Base-by-base conservation (phyloP, 768 basidiomycete genomes). In the Rhodotorula diobovata region DNA sequence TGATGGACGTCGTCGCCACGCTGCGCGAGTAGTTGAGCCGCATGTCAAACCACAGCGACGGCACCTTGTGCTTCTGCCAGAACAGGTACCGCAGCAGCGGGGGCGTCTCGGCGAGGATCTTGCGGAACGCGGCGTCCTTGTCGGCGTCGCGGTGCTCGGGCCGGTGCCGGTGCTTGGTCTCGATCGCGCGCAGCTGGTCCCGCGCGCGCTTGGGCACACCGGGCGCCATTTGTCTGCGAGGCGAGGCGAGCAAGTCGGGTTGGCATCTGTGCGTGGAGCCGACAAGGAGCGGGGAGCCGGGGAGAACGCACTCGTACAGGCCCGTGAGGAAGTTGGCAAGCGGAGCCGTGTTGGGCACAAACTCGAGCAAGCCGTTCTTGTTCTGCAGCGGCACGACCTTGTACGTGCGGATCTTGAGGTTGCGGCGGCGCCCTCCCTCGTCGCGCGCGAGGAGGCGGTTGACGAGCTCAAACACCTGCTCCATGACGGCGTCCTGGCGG, bases 401-500 rank as follows among this genome's bases (percentile, higher is more conserved):
- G 81, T 98, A 99, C 16, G 86, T 88, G 30, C 93, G 85, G 66
- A 96, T 87, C 53, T 83, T 82, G 34, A 99, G 83, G 51, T 86
- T 81, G 18, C 96, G 87, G 63, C 85, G 84, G 62, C 85, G 84
- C 0, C 93, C 93, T 76, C 90, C 87, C 43, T 87, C 84, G 79
- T 99, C 93, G 28, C 83, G 83, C 4, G 77, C 77, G 25, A 99
- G 84, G 4, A 97, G 85, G 16, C 85, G 81, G 73, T 98, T 97
- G 66, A 93, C 89, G 30, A 98, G 84, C 30, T 87, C 86, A 77
- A 99, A 99, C 4, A 96, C 92, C 80, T 99, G 96, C 77, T 97
- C 92, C 94, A 99, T 97, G 63, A 98, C 93, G 1, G 94, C 94
- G 78, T 99, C 96, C 80, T 99, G 96, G 51, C 96, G 88, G 57